These are phyloP conservation scores for Magnolia changhungtana DNA, from an alignment of 164 flowering plant species.

Conservation along the genomic window DNA sequence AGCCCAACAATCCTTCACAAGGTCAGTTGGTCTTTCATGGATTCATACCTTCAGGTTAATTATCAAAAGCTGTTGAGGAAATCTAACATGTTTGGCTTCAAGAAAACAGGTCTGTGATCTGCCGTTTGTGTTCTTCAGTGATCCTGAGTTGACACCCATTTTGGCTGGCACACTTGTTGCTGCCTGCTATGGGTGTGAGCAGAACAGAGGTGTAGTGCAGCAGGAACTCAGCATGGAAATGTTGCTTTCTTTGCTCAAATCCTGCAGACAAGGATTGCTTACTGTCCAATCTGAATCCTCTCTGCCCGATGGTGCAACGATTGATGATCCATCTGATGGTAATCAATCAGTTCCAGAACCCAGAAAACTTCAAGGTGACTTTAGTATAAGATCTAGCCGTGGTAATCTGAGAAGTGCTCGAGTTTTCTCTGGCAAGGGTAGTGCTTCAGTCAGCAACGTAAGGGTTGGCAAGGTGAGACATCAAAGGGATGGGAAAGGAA, in stretches of 20 bases:
- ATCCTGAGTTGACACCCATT: constrained; percentile 79
- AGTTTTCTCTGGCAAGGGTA: constrained; percentile 34
- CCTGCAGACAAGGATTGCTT: constrained; percentile 54
- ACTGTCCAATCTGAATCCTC: constrained; percentile 23
- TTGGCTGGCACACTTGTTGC: constrained; percentile 82
- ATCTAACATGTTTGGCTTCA: constrained; percentile 18
- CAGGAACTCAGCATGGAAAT: constrained; percentile 88
- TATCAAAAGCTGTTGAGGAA: neutral
- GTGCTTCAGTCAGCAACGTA: constrained; percentile 24
- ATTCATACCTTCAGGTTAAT: neutral
- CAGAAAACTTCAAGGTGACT: constrained; percentile 43
- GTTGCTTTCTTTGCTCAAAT: constrained; percentile 72
- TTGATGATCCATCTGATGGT: constrained; percentile 36
- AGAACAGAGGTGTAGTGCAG: constrained; percentile 75
- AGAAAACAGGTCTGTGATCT: constrained; percentile 79
- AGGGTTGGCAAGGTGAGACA: constrained; percentile 47
- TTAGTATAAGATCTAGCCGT: constrained; percentile 35
- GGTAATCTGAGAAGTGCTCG: constrained; percentile 28
- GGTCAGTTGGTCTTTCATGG: constrained; percentile 38
- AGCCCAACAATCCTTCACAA: constrained; percentile 94
- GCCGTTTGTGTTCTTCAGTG: constrained; percentile 91
- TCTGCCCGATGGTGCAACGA: constrained; percentile 15
- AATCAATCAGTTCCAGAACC: constrained; percentile 37
- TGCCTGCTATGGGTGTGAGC: constrained; percentile 82
- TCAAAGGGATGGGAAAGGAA: constrained; percentile 49